Conservation (phyloP, 148 eudicot species). For the Pharnaceum exiguum region DNA sequence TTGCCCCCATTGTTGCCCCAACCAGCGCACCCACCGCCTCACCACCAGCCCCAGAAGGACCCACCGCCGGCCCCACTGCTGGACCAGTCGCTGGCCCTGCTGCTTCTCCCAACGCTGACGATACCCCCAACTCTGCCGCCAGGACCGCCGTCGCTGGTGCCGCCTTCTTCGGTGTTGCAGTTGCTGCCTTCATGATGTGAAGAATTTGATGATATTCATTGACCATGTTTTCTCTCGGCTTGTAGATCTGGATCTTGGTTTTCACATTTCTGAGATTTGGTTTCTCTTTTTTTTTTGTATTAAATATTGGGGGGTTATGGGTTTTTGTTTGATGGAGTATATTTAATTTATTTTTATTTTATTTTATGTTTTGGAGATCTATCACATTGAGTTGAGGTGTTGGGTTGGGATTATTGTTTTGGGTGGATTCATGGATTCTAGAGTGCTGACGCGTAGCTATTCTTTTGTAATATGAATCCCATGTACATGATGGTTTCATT, state of each 20-base stretch:
- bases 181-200: conserved; percentile 25
- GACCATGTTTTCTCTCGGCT: too few relatives aligned
- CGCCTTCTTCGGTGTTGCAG: conserved; percentile 20
- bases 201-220: neutral
- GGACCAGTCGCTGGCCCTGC: neutral
- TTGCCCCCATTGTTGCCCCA: conserved; percentile 6
- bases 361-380: neutral
- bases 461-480: conserved; percentile 25
- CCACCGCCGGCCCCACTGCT: neutral
- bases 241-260: neutral
- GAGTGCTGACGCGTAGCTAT: conserved; percentile 5
- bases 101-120: neutral
- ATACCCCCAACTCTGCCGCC: conserved; percentile 8
- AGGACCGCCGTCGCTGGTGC: conserved; percentile 20
- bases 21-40: neutral
- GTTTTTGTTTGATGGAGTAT: neutral
- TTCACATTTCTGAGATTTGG: neutral
- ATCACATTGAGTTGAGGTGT: neutral
- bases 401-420: neutral
- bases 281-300: neutral
- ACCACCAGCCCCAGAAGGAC: neutral
- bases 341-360: neutral
- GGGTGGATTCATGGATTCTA: conserved; percentile 18
- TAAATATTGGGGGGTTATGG: neutral
- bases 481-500: conserved; percentile 19